These are phyloP conservation scores for Bifiguratus adelaidae DNA, from an alignment of 192 early-diverging fungal genomes.

Conservation along the genomic window DNA sequence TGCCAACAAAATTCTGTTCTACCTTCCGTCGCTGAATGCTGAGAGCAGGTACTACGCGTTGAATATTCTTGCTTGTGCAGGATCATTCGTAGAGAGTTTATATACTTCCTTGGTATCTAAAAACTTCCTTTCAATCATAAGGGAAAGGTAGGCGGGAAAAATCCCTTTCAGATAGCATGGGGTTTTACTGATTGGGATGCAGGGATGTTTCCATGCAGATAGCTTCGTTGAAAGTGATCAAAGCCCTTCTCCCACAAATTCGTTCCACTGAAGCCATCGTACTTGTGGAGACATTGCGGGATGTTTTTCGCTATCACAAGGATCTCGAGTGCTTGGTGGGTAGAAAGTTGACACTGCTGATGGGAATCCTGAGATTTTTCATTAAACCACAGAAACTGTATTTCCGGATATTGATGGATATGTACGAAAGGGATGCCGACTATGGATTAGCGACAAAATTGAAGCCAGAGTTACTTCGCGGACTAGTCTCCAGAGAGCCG, in stretches of 20 bases:
- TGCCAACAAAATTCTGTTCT: slow-evolving; percentile 27
- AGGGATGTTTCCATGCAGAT: too few relatives aligned
- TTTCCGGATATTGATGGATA: slow-evolving; percentile 27
- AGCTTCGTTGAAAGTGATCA: too few relatives aligned
- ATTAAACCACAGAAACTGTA: slow-evolving; percentile 36
- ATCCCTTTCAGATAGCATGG: neutral
- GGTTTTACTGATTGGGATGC: too few relatives aligned
- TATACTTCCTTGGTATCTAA: neutral
- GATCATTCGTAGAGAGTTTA: neutral
- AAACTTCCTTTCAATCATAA: neutral
- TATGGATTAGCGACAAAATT: slow-evolving; percentile 7
- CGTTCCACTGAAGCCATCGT: too few relatives aligned
- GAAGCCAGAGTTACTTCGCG: slow-evolving; percentile 27
- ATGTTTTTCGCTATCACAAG: too few relatives aligned
- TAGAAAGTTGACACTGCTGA: too few relatives aligned
- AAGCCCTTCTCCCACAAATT: too few relatives aligned
- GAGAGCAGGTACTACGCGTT: slow-evolving; percentile 29
- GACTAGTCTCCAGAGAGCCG: slow-evolving; percentile 25
- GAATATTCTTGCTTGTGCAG: slow-evolving; percentile 41
- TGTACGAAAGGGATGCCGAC: slow-evolving; percentile 9
- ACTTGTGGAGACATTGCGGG: too few relatives aligned
- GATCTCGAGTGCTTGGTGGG: too few relatives aligned
- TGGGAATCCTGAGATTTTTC: too few relatives aligned
- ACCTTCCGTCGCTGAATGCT: slow-evolving; percentile 35
- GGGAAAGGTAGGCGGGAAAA: neutral